phyloP scores from a whole-genome alignment of 2,329 filamentous ascomycete genomes.

The Calonectria pseudoturangicola region DNA sequence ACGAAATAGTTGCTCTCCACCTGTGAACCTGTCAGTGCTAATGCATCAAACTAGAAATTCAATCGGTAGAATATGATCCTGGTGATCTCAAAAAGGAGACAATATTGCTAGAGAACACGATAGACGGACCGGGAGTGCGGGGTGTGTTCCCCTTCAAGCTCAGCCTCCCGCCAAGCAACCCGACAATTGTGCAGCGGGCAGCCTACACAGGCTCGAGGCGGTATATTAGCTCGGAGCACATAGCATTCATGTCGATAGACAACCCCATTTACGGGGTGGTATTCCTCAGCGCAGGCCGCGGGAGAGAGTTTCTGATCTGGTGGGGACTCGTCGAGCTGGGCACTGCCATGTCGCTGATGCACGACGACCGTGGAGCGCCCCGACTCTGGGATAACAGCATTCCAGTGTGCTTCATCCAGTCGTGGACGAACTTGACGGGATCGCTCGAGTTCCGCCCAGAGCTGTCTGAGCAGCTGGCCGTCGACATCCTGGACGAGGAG shows the following conservation, averaged over 20 bases:
- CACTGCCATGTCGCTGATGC: constrained; percentile 49
- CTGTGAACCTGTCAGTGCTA: constrained; percentile 18
- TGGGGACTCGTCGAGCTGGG: constrained; percentile 55
- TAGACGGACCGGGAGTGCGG: constrained; percentile 48
- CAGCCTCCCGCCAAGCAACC: constrained; percentile 48
- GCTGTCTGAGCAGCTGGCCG: constrained; percentile 50
- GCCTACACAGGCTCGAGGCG: constrained; percentile 53
- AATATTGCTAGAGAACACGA: constrained; percentile 50
- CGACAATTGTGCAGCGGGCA: constrained; percentile 50
- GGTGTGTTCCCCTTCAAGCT: constrained; percentile 55
- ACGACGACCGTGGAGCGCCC: constrained; percentile 50
- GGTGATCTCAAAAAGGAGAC: constrained; percentile 52
- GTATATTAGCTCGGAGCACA: constrained; percentile 50
- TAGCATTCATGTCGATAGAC: constrained; percentile 49
- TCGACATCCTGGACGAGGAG: constrained; percentile 54
- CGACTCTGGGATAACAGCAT: constrained; percentile 54
- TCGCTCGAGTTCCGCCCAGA: constrained; percentile 45
- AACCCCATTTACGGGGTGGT: constrained; percentile 54
- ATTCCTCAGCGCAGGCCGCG: constrained; percentile 51
- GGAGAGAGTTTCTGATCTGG: constrained; percentile 53
- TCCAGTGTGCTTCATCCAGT: constrained; percentile 53
- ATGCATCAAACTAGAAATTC: constrained; percentile 42
- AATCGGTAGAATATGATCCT: constrained; percentile 53
- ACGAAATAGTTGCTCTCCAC: not conserved
- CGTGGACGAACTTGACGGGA: constrained; percentile 53